Evolutionary conservation across 2,329 filamentous ascomycete species (phyloP).

Genomic region (Ramularia collo-cygni): DNA sequence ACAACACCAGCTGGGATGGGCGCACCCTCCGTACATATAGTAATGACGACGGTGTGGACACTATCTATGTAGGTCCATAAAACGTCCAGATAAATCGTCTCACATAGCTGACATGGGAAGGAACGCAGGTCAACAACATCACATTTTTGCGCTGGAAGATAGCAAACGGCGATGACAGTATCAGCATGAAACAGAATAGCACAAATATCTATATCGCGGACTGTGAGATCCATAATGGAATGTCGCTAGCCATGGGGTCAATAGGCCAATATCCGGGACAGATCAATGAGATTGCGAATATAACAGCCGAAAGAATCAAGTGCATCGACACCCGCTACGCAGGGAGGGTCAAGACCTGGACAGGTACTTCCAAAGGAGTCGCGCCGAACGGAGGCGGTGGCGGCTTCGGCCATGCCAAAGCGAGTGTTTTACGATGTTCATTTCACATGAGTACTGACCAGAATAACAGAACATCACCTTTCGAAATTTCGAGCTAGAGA

Average conservation of each 20-base stretch:
- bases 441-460: slow-evolving; percentile 21
- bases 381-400: slow-evolving; percentile 55
- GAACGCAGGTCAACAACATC: slow-evolving; percentile 44
- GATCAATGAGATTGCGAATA: slow-evolving; percentile 45
- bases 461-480: slow-evolving; percentile 28
- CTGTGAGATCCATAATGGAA: slow-evolving; percentile 44
- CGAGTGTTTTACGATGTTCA: slow-evolving; percentile 14
- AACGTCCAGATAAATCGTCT: no score
- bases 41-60: slow-evolving; percentile 47
- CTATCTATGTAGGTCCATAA: slow-evolving; percentile 35
- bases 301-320: slow-evolving; percentile 43
- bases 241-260: slow-evolving; percentile 50
- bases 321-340: slow-evolving; percentile 13
- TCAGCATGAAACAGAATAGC: slow-evolving; percentile 50
- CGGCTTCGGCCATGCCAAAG: slow-evolving; percentile 41
- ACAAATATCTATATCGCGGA: slow-evolving; percentile 49
- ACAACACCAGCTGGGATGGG: slow-evolving; percentile 44
- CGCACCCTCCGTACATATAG: slow-evolving; percentile 13
- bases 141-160: slow-evolving; percentile 47
- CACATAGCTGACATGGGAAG: no score
- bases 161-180: slow-evolving; percentile 48
- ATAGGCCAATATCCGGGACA: slow-evolving; percentile 49
- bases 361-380: slow-evolving; percentile 40
- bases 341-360: slow-evolving; percentile 50
- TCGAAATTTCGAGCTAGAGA: slow-evolving; percentile 26